Base-by-base conservation (phyloP, 2,329 filamentous ascomycete species). In the Ambrosiella xylebori region DNA sequence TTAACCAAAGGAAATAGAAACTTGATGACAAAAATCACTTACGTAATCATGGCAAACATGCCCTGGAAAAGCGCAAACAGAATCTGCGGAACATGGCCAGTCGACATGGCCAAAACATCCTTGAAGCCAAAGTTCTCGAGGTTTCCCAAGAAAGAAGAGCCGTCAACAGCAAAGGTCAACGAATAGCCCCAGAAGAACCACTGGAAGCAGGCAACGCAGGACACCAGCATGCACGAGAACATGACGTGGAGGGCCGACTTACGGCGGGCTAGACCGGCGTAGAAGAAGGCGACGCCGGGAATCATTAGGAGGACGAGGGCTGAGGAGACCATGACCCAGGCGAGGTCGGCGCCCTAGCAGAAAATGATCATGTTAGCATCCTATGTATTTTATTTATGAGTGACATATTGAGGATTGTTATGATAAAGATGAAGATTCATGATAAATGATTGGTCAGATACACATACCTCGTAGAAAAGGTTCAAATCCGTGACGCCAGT, bases 111-210 rank as follows among this genome's bases (percentile, higher is more conserved):
- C 27, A 95, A 74, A 7, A 89, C 86, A 68, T 87, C 78, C 71
- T 78, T 85, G 64, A 94, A 79, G 39, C 87, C 89, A 65, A 95
- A 84, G 76, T 94, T 90, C 63, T 79, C 75, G 53, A 95, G 76
- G 63, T 89, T 79, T 51, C 88, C 88, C 61, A 95, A 84, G 73
- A 82, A 95, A 63, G 76, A 76, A 64, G 84, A 85, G 59, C 86
- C 86, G 19, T 80, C 80, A 70, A 89, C 86, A 6, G 86, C 89
- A 71, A 94, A 95, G 62, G 87, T 78, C 56, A 95, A 74, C 9
- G 86, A 91, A 70, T 91, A 95, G 53, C 88, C 88, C 88, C 88
- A 95, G 75, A 95, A 91, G 75, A 94, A 95, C 88, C 89, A 95
- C 68, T 95, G 88, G 71, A 95, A 94, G 54, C 82, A 84, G 61